phyloP scores from a whole-genome alignment of 2,329 filamentous ascomycete species.

The Cladophialophora chaetospira region DNA sequence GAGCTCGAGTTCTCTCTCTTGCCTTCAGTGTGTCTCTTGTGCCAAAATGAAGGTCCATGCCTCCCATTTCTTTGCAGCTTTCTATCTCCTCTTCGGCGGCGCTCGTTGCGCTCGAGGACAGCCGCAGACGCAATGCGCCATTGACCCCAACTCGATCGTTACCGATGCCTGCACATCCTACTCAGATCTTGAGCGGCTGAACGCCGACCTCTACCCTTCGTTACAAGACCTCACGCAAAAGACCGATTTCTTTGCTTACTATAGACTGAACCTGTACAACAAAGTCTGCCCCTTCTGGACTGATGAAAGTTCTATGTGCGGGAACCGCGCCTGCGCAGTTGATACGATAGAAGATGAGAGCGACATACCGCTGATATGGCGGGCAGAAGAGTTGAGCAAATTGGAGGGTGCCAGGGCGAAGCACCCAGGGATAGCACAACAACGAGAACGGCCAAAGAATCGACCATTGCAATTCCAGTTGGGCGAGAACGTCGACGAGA shows the following conservation, averaged over 20 bases:
- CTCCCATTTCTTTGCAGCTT: conserved; percentile 29
- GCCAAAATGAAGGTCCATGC: conserved; percentile 25
- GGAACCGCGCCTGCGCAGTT: conserved; percentile 94
- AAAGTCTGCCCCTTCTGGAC: conserved; percentile 96
- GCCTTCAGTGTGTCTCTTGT: neutral
- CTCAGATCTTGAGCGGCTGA: conserved; percentile 82
- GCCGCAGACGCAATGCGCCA: conserved; percentile 39
- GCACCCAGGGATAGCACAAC: conserved; percentile 76
- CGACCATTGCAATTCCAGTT: conserved; percentile 78
- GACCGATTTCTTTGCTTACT: conserved; percentile 98
- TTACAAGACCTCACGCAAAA: conserved; percentile 78
- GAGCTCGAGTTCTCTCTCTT: neutral
- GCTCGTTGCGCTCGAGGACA: conserved; percentile 25
- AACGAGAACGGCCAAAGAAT: conserved; percentile 67
- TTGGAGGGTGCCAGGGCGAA: conserved; percentile 87
- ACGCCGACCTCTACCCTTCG: conserved; percentile 72
- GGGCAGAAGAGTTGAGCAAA: conserved; percentile 87
- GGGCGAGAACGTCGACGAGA: conserved; percentile 86
- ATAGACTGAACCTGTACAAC: conserved; percentile 90
- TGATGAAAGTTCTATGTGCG: conserved; percentile 90
- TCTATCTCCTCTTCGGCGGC: conserved; percentile 26
- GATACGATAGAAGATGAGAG: conserved; percentile 94
- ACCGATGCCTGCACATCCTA: conserved; percentile 95
- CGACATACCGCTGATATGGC: conserved; percentile 89
- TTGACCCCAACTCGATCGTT: conserved; percentile 84